Evolutionary conservation across 1,284 basidiomycete genomes (phyloP), one percentile per base, ranked within the genome.

Genomic region (Ustilago lituana): DNA sequence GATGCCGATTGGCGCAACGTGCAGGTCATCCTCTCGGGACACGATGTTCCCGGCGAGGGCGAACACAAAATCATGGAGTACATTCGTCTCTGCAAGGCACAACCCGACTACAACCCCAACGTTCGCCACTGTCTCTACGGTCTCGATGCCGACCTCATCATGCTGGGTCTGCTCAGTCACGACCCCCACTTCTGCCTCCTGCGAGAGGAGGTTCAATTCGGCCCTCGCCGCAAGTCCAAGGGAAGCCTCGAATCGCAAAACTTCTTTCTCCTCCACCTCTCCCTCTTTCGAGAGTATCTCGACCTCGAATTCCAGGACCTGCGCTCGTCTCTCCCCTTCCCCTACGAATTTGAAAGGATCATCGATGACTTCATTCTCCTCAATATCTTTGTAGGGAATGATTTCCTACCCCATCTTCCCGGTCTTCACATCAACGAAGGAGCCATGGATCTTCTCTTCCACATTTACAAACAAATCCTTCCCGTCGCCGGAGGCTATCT

Each of bases 61-160:
- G 96, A 99, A 83, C 96, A 99, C 87, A 99, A 99, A 86, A 95
- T 99, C 77, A 98, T 98, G 91, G 96, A 98, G 83, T 98, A 95
- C 83, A 98, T 99, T 79, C 90, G 96, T 47, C 85, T 93, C 64
- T 89, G 89, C 57, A 92, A 95, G 77, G 94, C 96, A 23, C 96
- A 98, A 83, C 91, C 91, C 9, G 91, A 91, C 81, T 96, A 98
- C 85, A 89, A 94, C 82, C 91, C 93, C 19, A 94, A 95, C 80
- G 86, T 92, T 49, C 89, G 96, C 70, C 96, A 99, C 84, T 98
- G 96, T 84, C 85, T 99, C 55, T 98, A 99, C 84, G 96, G 96
- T 39, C 88, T 99, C 32, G 96, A 99, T 82, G 96, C 96, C 48
- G 96, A 99, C 84, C 85, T 99, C 63, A 93, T 99, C 84, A 99